Percentiles rank a stretch among this genome's conserved stretches.
Evolutionary conservation across 2,329 filamentous ascomycete species (phyloP).

Genomic region (Calonectria crousiana): DNA sequence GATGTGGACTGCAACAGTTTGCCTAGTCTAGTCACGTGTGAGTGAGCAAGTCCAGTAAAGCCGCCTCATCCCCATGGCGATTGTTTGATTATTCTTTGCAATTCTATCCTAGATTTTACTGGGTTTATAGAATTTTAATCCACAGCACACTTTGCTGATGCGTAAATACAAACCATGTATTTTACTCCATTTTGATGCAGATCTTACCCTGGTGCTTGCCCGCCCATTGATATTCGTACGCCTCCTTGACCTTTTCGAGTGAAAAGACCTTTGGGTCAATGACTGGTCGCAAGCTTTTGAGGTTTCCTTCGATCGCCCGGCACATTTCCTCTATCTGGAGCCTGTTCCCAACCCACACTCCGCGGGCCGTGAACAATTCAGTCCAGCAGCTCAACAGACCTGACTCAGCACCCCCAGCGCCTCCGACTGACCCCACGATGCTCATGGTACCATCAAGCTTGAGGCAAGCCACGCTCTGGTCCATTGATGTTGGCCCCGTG

Average conservation of each 20-base stretch:
- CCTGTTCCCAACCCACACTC: constrained; percentile 58
- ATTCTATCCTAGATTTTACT: no score
- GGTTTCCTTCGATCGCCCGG: constrained; percentile 58
- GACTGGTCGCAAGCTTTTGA: constrained; percentile 55
- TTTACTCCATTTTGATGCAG: constrained; percentile 40
- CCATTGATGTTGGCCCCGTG: constrained; percentile 53
- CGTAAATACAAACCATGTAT: background rate
- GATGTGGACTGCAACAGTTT: background rate
- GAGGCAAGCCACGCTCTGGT: constrained; percentile 54
- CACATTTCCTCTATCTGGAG: constrained; percentile 63
- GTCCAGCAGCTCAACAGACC: constrained; percentile 1
- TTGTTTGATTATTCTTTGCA: background rate
- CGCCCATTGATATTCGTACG: constrained; percentile 51
- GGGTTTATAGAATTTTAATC: background rate
- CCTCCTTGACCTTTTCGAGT: constrained; percentile 57
- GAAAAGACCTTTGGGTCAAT: constrained; percentile 57
- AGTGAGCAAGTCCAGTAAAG: no score
- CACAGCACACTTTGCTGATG: background rate
- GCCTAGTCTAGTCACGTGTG: background rate
- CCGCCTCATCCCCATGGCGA: no score
- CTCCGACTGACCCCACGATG: constrained; percentile 47
- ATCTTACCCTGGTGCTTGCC: constrained; percentile 53
- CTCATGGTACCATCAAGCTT: constrained; percentile 56
- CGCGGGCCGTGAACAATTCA: constrained; percentile 53
- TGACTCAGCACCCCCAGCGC: background rate